Evolutionary conservation across 371 early-diverging fungal genomes (phyloP), one percentile per base, ranked within the genome.

Genomic region (Synchytrium microbalum): DNA sequence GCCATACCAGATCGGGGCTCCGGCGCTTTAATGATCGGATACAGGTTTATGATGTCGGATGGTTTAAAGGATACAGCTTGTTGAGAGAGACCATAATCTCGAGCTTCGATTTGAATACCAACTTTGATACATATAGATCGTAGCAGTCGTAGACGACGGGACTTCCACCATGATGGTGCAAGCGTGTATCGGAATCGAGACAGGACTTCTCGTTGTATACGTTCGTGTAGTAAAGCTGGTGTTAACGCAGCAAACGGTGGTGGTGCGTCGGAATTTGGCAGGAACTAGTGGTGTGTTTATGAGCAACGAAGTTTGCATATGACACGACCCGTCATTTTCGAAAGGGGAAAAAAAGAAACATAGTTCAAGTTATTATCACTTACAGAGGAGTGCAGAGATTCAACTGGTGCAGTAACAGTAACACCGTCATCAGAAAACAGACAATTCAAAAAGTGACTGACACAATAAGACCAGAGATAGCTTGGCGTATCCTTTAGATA

Each of bases 1-100:
- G 92, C 95, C 74, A 92, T 91, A 23, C 64, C 26, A 79, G 79
- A 61, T 85, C 84, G 67, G 78, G 75, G 14, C 64, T 69, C 69
- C 13, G 92, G 87, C 59, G 87, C 85, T 75, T 92, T 95, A 63
- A 90, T 84, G 52, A 87, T 74, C 32, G 95, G 95, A 65, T 88
- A 80, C 57, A 94, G 65, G 60, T 90, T 88, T 54, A 90, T 64
- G 33, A 96, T 80, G 69, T 96, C 93, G 19, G 77, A 81, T 24
- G 88, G 80, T 46, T 77, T 69, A 71, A 95, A 90, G 0, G 85
- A 77, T 0, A 81, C 73, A 23, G 64, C 67, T 32, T 75, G 80
- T 80, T 70, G 16, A 24, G 71, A 69, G 66, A 86, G 86, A 38
- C 82, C 79, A 70, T 92, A 93, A 54, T 88, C 84, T 30, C 84